Percentiles rank a stretch among this genome's conserved stretches.
phyloP scores from a whole-genome alignment of 805 yeast species.

The Candida odintsovae region DNA sequence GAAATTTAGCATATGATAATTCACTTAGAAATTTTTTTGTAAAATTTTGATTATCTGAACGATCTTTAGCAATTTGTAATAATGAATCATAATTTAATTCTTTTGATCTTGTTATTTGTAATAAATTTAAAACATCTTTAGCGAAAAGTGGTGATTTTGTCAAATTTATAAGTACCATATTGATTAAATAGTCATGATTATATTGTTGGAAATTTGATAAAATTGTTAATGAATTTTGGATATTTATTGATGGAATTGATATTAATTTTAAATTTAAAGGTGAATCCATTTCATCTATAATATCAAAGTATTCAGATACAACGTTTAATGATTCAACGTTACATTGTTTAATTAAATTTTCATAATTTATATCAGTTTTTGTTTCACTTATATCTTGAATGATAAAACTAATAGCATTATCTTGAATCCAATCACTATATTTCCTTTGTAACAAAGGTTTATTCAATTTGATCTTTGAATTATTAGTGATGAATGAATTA shows the following conservation, averaged over 20 bases:
- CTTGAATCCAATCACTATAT: neutral
- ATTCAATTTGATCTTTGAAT: neutral
- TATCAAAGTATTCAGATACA: neutral
- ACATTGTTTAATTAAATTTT: neutral
- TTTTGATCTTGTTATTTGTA: neutral
- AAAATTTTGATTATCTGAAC: neutral
- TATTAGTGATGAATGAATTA: no score
- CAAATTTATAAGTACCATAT: neutral
- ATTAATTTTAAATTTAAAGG: neutral
- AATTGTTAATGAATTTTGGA: neutral
- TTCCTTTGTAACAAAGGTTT: neutral
- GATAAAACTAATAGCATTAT: neutral
- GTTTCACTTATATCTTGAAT: neutral
- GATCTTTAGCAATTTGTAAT: neutral
- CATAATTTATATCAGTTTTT: neutral
- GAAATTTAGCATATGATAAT: neutral
- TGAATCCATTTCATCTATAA: neutral
- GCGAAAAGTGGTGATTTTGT: neutral
- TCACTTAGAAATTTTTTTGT: neutral
- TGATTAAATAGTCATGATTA: neutral
- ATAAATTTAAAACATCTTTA: neutral
- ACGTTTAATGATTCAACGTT: neutral
- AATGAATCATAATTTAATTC: neutral
- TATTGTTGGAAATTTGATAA: neutral
- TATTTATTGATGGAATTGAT: neutral